Percentiles rank a stretch among this genome's conserved stretches.
Evolutionary conservation across 2,329 filamentous ascomycete species (phyloP).

Genomic region (Arachnopeziza araneosa): DNA sequence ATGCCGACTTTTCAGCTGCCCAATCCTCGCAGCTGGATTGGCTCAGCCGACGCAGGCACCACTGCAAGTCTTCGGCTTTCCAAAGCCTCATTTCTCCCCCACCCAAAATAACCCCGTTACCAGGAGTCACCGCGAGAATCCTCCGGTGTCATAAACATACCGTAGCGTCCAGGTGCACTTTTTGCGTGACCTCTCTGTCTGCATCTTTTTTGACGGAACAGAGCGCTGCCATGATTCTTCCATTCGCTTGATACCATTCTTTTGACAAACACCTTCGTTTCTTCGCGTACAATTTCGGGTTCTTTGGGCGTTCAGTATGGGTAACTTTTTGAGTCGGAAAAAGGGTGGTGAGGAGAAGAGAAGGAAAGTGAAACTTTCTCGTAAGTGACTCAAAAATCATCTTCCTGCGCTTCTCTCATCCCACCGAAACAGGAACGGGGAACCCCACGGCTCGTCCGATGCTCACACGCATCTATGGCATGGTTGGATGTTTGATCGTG

Average conservation of each 20-base stretch:
- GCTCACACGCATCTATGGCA: constrained; percentile 6
- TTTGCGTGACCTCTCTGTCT: background rate
- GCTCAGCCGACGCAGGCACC: background rate
- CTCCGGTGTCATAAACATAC: background rate
- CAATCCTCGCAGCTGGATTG: background rate
- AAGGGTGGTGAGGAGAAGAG: background rate
- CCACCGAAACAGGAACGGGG: constrained; percentile 1
- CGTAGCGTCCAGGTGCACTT: background rate
- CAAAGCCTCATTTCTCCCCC: background rate
- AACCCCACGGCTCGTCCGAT: constrained; percentile 6
- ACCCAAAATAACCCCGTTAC: background rate
- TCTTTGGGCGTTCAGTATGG: background rate
- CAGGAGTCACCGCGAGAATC: background rate
- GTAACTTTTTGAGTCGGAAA: background rate
- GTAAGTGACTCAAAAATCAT: background rate
- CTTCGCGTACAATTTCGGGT: background rate
- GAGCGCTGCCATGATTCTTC: background rate
- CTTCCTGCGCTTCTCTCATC: background rate
- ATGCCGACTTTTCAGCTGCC: background rate
- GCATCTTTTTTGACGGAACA: background rate
- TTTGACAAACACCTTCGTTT: background rate
- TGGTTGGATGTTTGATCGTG: constrained; percentile 8
- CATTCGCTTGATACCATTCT: background rate
- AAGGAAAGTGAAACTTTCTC: background rate
- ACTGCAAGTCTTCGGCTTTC: background rate